These are phyloP conservation scores for Glycine soja DNA, from an alignment of 306 rosid genomes.

Conservation along the genomic window DNA sequence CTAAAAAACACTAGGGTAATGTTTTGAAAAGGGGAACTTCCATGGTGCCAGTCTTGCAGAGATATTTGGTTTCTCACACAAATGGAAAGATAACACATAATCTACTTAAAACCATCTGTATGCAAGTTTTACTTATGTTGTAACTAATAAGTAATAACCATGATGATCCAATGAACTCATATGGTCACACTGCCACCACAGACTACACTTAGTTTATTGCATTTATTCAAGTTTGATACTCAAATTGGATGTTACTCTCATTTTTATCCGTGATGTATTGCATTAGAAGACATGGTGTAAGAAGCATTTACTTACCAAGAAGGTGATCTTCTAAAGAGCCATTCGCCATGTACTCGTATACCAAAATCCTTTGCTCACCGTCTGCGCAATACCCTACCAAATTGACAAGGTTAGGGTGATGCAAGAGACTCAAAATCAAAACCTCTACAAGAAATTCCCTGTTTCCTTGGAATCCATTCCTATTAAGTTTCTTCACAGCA, in stretches of 20 bases:
- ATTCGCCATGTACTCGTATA: conserved; percentile 80
- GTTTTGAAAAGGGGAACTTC: not conserved
- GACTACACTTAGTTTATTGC: not conserved
- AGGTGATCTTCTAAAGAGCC: conserved; percentile 96
- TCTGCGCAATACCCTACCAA: conserved; percentile 91
- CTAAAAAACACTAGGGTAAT: not conserved
- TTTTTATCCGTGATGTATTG: not conserved
- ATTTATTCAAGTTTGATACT: conserved; percentile 14
- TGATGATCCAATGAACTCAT: conserved; percentile 11
- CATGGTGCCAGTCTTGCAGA: not conserved
- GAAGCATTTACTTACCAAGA: conserved; percentile 67
- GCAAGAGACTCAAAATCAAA: conserved; percentile 86
- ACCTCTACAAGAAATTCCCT: conserved; percentile 94
- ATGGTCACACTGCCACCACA: not conserved
- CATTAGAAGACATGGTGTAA: not conserved
- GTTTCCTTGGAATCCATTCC: conserved; percentile 94
- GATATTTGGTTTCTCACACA: not conserved
- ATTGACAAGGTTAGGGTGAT: conserved; percentile 83
- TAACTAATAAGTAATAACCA: not conserved
- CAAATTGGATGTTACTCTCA: conserved; percentile 18
- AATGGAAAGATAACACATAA: not conserved
- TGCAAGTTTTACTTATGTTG: conserved; percentile 16
- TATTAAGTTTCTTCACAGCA: conserved; percentile 92
- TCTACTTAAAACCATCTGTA: not conserved
- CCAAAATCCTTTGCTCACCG: conserved; percentile 83